Conservation (phyloP, 345 rosid genomes). For the Erucastrum elatum region DNA sequence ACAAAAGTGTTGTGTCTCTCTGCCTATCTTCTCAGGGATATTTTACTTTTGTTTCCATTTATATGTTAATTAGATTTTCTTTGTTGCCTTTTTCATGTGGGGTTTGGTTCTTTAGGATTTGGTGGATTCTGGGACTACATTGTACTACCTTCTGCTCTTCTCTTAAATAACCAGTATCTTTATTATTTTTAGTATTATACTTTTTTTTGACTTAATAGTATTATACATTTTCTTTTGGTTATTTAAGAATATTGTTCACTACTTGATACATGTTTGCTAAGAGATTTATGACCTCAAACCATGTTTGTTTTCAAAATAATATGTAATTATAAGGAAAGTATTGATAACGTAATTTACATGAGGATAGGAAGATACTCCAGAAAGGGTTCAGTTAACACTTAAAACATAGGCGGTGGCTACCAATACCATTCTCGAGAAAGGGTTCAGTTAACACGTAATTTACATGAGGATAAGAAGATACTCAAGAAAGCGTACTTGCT, state of each 20-base stretch:
- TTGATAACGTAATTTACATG: neutral
- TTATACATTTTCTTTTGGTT: conserved; percentile 11
- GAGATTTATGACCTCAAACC: neutral
- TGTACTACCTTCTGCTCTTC: conserved; percentile 35
- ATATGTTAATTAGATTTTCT: conserved; percentile 46
- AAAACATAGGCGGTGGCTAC: too few species aligned
- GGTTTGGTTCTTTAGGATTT: conserved; percentile 51
- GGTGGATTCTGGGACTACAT: conserved; percentile 44
- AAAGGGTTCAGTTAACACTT: neutral
- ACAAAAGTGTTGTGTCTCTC: conserved; percentile 36
- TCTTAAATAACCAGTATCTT: conserved; percentile 27
- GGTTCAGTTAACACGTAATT: neutral
- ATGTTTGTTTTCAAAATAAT: neutral
- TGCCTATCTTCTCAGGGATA: conserved; percentile 38
- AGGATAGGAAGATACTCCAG: neutral
- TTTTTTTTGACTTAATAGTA: neutral
- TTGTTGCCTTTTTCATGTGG: conserved; percentile 38
- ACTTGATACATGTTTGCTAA: neutral
- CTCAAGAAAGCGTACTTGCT: neutral
- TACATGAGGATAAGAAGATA: neutral
- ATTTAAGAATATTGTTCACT: neutral
- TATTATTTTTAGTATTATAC: neutral
- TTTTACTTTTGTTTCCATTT: conserved; percentile 53
- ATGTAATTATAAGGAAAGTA: neutral
- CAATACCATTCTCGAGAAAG: too few species aligned